Percentiles rank a stretch among this genome's conserved stretches.
Conservation (phyloP, 2,329 filamentous ascomycete species). For the Lasiodiplodia hormozganensis region DNA sequence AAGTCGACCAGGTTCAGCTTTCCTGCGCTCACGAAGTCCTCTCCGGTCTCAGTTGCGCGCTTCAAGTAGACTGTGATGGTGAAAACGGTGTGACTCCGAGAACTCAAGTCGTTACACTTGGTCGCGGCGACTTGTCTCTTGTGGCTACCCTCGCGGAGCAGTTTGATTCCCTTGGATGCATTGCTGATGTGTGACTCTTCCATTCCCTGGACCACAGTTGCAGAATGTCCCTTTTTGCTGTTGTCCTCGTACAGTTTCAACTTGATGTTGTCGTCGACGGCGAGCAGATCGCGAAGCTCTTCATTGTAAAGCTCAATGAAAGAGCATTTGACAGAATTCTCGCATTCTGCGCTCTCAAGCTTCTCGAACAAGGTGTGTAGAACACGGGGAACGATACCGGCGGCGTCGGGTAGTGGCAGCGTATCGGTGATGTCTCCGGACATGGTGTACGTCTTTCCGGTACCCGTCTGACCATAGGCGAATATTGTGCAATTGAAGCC, state of each 20-base stretch:
- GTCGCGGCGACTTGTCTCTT: slow-evolving; percentile 98
- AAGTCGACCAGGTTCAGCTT: slow-evolving; percentile 97
- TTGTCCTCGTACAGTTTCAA: slow-evolving; percentile 96
- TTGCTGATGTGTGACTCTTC: slow-evolving; percentile 92
- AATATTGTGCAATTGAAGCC: slow-evolving; percentile 99
- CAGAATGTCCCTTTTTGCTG: slow-evolving; percentile 81
- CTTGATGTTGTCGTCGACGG: slow-evolving; percentile 80
- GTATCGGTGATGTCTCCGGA: slow-evolving; percentile 95
- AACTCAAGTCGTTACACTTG: slow-evolving; percentile 99
- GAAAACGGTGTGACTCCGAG: slow-evolving; percentile 95
- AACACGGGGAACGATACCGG: slow-evolving; percentile 93
- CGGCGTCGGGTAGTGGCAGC: slow-evolving; percentile 85
- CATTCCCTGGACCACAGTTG: slow-evolving; percentile 95
- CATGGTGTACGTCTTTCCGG: slow-evolving; percentile 99
- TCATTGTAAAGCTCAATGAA: slow-evolving; percentile 99
- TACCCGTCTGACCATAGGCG: slow-evolving; percentile 96
- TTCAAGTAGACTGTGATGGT: slow-evolving; percentile 94
- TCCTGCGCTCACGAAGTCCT: slow-evolving; percentile 88
- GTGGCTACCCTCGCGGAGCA: slow-evolving; percentile 87
- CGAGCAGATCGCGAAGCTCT: slow-evolving; percentile 88
- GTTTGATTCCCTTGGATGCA: slow-evolving; percentile 83
- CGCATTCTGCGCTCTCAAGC: slow-evolving; percentile 75
- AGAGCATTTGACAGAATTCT: slow-evolving; percentile 94
- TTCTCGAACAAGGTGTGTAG: slow-evolving; percentile 86
- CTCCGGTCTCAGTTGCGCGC: slow-evolving; percentile 78